A percentile compares a stretch with the other conserved stretches of the same genome.
phyloP scores from a whole-genome alignment of 768 basidiomycete genomes.

The Suillus clintonianus region DNA sequence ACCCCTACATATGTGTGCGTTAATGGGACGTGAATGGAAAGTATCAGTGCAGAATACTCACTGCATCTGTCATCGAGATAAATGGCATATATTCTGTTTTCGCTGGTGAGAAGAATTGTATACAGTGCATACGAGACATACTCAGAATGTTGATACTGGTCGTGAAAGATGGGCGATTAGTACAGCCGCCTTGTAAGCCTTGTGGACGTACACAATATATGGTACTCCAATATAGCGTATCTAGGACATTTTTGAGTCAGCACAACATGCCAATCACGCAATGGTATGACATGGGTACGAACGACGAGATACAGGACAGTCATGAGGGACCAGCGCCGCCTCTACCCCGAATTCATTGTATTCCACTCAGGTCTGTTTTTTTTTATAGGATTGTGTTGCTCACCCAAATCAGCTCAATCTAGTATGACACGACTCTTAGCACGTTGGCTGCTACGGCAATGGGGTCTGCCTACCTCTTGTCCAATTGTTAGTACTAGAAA shows the following conservation, averaged over 20 bases:
- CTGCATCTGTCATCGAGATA: background rate
- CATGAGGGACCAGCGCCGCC: background rate
- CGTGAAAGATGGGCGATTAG: background rate
- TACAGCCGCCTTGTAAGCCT: too few relatives aligned
- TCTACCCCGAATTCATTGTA: background rate
- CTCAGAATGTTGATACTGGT: background rate
- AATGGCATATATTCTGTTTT: background rate
- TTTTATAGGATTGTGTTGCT: background rate
- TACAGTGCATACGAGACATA: background rate
- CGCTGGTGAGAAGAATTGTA: background rate
- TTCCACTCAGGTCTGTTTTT: background rate
- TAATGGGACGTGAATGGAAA: background rate
- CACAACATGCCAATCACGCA: background rate
- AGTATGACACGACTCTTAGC: background rate
- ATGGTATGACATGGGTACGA: background rate
- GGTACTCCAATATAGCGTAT: background rate
- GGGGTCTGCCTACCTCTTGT: background rate
- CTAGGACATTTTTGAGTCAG: background rate
- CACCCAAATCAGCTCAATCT: background rate
- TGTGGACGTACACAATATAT: background rate
- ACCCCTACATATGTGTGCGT: background rate
- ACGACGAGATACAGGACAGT: background rate
- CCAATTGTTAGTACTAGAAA: background rate
- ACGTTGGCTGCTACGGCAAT: background rate
- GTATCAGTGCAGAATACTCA: background rate